Percentiles rank a stretch among this genome's conserved stretches.
These are phyloP conservation scores for Mycena polygramma DNA, from an alignment of 768 basidiomycete genomes.

Conservation along the genomic window DNA sequence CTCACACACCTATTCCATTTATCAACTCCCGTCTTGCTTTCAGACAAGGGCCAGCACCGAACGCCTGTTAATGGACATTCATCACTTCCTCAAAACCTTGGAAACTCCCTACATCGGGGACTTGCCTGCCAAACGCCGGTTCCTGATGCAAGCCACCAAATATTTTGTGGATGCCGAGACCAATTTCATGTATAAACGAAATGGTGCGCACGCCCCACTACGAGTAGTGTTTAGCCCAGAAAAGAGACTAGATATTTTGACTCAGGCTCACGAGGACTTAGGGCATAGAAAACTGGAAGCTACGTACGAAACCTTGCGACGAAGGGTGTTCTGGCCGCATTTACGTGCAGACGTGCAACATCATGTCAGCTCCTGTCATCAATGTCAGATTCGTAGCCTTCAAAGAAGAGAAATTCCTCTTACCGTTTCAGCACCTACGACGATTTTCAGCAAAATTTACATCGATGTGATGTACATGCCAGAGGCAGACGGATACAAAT, in stretches of 20 bases:
- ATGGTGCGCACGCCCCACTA: background rate
- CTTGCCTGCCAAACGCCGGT: background rate
- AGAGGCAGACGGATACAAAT: background rate
- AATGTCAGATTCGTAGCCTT: slow-evolving; percentile 41
- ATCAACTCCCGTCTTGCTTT: background rate
- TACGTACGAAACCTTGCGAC: background rate
- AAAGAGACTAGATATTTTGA: background rate
- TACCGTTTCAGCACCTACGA: background rate
- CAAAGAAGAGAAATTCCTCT: slow-evolving; percentile 35
- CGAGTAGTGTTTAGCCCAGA: slow-evolving; percentile 3
- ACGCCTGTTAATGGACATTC: background rate
- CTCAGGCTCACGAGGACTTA: slow-evolving; percentile 7
- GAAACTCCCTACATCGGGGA: slow-evolving; percentile 4
- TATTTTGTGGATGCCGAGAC: background rate
- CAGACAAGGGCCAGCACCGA: slow-evolving; percentile 10
- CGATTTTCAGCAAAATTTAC: background rate
- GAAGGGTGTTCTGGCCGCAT: slow-evolving; percentile 12
- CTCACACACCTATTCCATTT: background rate
- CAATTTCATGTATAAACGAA: slow-evolving; percentile 5
- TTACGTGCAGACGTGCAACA: slow-evolving; percentile 38
- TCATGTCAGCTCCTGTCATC: slow-evolving; percentile 44
- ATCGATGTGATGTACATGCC: slow-evolving; percentile 1
- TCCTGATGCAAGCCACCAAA: background rate
- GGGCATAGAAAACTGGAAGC: slow-evolving; percentile 8
- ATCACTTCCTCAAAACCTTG: slow-evolving; percentile 5